Evolutionary conservation across 495 filamentous ascomycete species (phyloP).

Genomic region (Patellaria atrata): DNA sequence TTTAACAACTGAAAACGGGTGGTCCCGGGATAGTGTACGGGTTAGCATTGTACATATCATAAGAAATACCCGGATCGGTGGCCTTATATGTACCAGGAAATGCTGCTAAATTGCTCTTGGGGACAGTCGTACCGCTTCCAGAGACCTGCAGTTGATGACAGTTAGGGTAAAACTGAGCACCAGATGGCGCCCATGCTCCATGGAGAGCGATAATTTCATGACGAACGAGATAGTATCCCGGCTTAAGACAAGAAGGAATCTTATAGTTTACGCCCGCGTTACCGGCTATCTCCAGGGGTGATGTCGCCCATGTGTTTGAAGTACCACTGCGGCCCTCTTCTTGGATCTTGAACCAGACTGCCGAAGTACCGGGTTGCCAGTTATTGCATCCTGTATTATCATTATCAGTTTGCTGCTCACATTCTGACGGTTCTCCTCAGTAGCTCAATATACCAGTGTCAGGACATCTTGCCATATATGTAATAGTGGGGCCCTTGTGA

Average conservation of each 20-base stretch:
- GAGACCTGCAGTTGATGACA: constrained; percentile 19
- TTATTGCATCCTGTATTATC: background rate
- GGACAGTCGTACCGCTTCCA: constrained; percentile 8
- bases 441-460: constrained; percentile 10
- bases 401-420: no score
- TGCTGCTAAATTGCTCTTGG: constrained; percentile 5
- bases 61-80: constrained; percentile 1
- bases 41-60: background rate
- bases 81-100: constrained; percentile 14
- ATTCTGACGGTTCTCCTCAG: no score
- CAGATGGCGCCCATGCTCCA: constrained; percentile 9
- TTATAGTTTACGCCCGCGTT: constrained; percentile 7
- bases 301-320: constrained; percentile 25
- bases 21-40: constrained; percentile 4
- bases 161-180: constrained; percentile 15
- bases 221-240: constrained; percentile 17
- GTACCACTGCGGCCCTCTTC: constrained; percentile 14
- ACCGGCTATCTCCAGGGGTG: constrained; percentile 20
- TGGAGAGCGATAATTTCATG: constrained; percentile 20
- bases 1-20: background rate
- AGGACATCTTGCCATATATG: constrained; percentile 16
- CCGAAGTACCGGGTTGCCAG: background rate
- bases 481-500: constrained; percentile 13
- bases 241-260: constrained; percentile 10
- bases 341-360: constrained; percentile 31